Conservation (phyloP, 2,329 filamentous ascomycete species). For the Cytospora paraplurivora region DNA sequence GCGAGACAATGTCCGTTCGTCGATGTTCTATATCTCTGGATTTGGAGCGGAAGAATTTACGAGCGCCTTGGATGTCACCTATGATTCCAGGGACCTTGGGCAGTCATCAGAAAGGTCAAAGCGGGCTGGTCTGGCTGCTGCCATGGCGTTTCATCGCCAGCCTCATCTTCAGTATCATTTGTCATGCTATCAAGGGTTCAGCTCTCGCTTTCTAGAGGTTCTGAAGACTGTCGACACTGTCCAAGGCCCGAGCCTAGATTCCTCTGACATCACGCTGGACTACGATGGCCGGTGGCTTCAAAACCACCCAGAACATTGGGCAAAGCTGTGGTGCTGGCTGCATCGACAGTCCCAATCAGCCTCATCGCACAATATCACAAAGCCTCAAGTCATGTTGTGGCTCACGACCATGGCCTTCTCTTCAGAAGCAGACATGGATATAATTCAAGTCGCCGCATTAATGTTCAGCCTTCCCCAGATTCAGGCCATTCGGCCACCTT, state of each 20-base stretch:
- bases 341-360: slow-evolving; percentile 12
- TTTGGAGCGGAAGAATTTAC: slow-evolving; percentile 35
- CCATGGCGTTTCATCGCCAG: neutral
- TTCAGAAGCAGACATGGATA: neutral
- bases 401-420: slow-evolving; percentile 32
- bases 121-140: neutral
- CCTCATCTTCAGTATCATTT: neutral
- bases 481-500: neutral
- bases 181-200: neutral
- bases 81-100: slow-evolving; percentile 20
- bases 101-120: neutral
- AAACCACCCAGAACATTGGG: neutral
- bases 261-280: neutral
- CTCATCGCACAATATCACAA: neutral
- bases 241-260: neutral
- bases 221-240: neutral
- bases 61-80: slow-evolving; percentile 18
- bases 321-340: slow-evolving; percentile 22
- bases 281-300: slow-evolving; percentile 17
- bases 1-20: slow-evolving; percentile 45
- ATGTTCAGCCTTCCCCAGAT: slow-evolving; percentile 24
- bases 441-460: slow-evolving; percentile 27
- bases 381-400: slow-evolving; percentile 30
- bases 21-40: slow-evolving; percentile 34
- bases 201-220: neutral